Percentiles rank a stretch among this genome's conserved stretches.
These are phyloP conservation scores for Pseudocercospora eumusae DNA, from an alignment of 2,329 filamentous ascomycete species.

Conservation along the genomic window DNA sequence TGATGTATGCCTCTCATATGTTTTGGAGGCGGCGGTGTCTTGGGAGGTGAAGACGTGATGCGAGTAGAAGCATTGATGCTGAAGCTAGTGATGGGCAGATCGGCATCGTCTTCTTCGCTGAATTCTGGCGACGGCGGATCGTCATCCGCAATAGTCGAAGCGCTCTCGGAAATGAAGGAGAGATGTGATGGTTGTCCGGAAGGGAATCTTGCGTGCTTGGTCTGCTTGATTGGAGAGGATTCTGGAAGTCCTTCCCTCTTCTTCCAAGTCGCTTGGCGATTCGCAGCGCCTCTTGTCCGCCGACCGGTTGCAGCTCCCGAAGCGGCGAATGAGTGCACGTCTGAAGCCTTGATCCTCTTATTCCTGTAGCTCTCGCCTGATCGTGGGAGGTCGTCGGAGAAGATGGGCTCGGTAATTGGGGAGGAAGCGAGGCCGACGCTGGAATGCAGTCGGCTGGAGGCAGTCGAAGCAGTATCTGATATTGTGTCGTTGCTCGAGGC, in stretches of 20 bases:
- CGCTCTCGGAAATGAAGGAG: conserved; percentile 73
- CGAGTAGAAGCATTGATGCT: conserved; percentile 52
- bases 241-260: conserved; percentile 73
- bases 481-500: conserved; percentile 65
- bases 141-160: conserved; percentile 62
- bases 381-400: conserved; percentile 77
- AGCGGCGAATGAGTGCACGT: conserved; percentile 27
- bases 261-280: conserved; percentile 67
- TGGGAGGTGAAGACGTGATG: conserved; percentile 73
- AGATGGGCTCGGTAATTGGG: conserved; percentile 77
- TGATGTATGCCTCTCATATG: conserved; percentile 46
- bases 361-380: conserved; percentile 60
- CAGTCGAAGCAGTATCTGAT: conserved; percentile 83
- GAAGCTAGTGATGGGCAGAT: conserved; percentile 76
- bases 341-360: conserved; percentile 35
- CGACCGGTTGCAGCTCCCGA: conserved; percentile 38
- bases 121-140: conserved; percentile 61
- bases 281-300: conserved; percentile 36
- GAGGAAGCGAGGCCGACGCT: conserved; percentile 75
- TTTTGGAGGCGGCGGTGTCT: conserved; percentile 66
- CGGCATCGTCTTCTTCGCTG: conserved; percentile 78
- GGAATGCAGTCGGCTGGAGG: conserved; percentile 74
- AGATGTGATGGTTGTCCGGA: conserved; percentile 67
- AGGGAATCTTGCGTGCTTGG: conserved; percentile 72
- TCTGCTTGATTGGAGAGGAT: conserved; percentile 81